Evolutionary conservation across 2,329 filamentous ascomycete genomes (phyloP).

Genomic region (Zelopaecilomyces penicillatus): DNA sequence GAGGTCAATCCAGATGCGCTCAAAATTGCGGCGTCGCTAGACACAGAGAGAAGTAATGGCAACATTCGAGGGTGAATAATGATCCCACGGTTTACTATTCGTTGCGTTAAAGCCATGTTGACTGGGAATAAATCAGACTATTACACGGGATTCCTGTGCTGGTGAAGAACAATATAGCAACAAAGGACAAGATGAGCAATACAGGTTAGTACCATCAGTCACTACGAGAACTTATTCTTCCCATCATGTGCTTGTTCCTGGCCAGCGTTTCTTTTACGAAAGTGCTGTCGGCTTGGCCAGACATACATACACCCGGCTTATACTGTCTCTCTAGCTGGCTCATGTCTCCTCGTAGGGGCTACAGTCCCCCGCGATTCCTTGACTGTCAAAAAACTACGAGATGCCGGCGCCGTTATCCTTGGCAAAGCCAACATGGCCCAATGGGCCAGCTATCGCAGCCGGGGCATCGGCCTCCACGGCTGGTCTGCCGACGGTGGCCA

Average conservation of each 20-base stretch:
- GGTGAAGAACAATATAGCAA: conserved; percentile 59
- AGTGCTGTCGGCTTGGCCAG: no score
- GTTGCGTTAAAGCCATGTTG: no score
- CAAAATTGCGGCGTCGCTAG: conserved; percentile 21
- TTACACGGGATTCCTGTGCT: conserved; percentile 57
- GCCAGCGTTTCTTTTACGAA: no score
- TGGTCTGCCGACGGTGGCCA: conserved; percentile 59
- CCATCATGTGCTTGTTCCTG: no score
- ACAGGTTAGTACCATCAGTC: conserved; percentile 19
- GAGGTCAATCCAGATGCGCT: conserved; percentile 29
- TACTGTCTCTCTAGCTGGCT: conserved; percentile 33
- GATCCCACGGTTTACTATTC: neutral
- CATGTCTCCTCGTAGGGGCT: conserved; percentile 48
- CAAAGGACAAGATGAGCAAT: conserved; percentile 51
- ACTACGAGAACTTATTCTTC: neutral
- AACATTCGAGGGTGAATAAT: conserved; percentile 14
- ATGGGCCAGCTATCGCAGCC: conserved; percentile 53
- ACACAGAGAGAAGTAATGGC: conserved; percentile 21
- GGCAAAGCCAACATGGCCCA: conserved; percentile 57
- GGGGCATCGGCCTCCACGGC: conserved; percentile 48
- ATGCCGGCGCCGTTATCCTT: conserved; percentile 52
- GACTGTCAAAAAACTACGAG: conserved; percentile 47
- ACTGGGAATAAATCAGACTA: conserved; percentile 20
- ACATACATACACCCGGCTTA: no score
- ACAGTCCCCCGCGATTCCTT: conserved; percentile 48